These are phyloP conservation scores for Adiantum capillusveneris DNA, from an alignment of 75 land plant genomes.

Conservation along the genomic window DNA sequence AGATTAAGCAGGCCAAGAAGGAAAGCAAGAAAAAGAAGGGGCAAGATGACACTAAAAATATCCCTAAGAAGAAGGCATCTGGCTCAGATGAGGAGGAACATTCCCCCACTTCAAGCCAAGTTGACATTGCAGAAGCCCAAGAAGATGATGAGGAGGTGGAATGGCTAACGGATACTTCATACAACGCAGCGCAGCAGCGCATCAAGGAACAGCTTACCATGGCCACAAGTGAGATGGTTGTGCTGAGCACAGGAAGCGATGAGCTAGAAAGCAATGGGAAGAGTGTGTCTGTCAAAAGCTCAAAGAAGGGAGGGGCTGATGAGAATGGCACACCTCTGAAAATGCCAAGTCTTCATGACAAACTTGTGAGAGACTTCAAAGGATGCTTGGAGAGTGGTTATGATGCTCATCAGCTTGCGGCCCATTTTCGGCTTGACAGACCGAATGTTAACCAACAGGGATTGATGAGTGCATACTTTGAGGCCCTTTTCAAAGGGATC, in stretches of 20 bases:
- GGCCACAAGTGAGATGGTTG: slow-evolving; percentile 91
- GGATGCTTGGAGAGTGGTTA: slow-evolving; percentile 17
- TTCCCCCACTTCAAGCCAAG: slow-evolving; percentile 65
- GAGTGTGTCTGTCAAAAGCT: too few relatives aligned
- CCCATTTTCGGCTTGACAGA: not conserved
- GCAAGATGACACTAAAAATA: slow-evolving; percentile 12
- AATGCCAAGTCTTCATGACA: not conserved
- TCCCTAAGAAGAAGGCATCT: slow-evolving; percentile 37
- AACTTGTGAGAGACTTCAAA: slow-evolving; percentile 22
- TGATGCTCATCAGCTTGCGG: slow-evolving; percentile 13
- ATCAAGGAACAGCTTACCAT: slow-evolving; percentile 81
- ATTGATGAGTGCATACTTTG: slow-evolving; percentile 56
- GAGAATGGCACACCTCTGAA: too few relatives aligned
- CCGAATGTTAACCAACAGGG: slow-evolving; percentile 27
- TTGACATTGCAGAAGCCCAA: slow-evolving; percentile 48
- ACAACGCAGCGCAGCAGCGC: slow-evolving; percentile 68
- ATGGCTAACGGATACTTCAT: slow-evolving; percentile 93
- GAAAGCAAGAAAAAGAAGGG: slow-evolving; percentile 51
- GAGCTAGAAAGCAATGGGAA: too few relatives aligned
- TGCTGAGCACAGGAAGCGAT: too few relatives aligned
- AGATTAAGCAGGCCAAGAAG: slow-evolving; percentile 67
- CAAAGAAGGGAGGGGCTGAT: too few relatives aligned
- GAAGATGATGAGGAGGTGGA: slow-evolving; percentile 55
- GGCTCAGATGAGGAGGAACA: slow-evolving; percentile 69
- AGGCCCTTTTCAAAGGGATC: slow-evolving; percentile 59